phyloP scores from a whole-genome alignment of 225 moss, liverwort and hornwort genomes.

The Sphagnum tenellum region DNA sequence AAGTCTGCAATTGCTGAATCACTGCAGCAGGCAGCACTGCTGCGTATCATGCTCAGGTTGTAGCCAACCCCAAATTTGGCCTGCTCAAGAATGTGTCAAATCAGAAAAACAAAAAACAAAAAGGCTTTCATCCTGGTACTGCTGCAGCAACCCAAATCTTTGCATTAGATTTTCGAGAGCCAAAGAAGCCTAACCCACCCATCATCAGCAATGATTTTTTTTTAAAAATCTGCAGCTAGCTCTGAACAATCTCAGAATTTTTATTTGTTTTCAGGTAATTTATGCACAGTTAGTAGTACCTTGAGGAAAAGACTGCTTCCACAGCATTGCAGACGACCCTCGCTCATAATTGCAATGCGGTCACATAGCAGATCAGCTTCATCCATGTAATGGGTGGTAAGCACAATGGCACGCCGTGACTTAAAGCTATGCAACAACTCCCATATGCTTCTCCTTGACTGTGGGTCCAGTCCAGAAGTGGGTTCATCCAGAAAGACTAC shows the following conservation, averaged over 20 bases:
- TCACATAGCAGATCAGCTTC: constrained; percentile 88
- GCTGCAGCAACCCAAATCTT: no score
- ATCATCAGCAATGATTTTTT: no score
- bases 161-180: no score
- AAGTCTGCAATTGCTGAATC: constrained; percentile 35
- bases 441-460: constrained; percentile 81
- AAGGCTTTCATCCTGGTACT: no score
- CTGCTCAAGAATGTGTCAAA: constrained; percentile 5
- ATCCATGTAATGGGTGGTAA: constrained; percentile 95
- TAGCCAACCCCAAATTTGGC: constrained; percentile 83
- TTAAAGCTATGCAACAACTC: constrained; percentile 70
- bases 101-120: no score
- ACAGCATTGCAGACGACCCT: constrained; percentile 73
- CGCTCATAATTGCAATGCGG: constrained; percentile 88
- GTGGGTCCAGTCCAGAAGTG: constrained; percentile 89
- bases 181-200: no score
- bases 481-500: constrained; percentile 92
- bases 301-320: constrained; percentile 88
- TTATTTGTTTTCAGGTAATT: no score
- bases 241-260: no score
- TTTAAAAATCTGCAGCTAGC: no score
- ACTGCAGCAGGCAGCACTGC: constrained; percentile 26
- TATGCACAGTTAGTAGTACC: not conserved
- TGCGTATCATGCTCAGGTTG: constrained; percentile 62
- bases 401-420: constrained; percentile 64